A percentile compares a stretch with the other conserved stretches of the same genome.
Evolutionary conservation across 805 yeast genomes (phyloP).

Genomic region (Nakazawaea anatomiae): DNA sequence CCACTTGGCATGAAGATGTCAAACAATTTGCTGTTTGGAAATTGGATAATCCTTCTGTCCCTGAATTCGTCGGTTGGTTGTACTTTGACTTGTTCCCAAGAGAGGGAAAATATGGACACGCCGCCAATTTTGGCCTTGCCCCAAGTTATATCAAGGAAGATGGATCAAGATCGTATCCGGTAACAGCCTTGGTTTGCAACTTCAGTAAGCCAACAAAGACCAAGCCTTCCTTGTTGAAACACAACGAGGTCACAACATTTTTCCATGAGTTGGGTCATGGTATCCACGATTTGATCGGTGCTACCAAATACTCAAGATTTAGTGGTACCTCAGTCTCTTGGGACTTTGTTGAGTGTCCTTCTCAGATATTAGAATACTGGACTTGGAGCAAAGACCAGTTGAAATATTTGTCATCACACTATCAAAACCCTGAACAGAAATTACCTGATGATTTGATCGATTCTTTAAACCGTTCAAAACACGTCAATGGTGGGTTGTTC

Average conservation of each 20-base stretch:
- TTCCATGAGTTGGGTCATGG: conserved; percentile 93
- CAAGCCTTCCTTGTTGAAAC: conserved; percentile 72
- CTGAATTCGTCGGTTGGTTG: conserved; percentile 70
- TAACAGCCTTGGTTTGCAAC: conserved; percentile 77
- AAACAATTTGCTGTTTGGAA: conserved; percentile 69
- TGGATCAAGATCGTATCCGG: conserved; percentile 54
- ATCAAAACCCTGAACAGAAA: conserved; percentile 45
- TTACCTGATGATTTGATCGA: conserved; percentile 53
- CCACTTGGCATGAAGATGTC: conserved; percentile 78
- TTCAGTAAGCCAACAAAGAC: conserved; percentile 67
- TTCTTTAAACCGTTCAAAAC: conserved; percentile 57
- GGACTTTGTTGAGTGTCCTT: conserved; percentile 90
- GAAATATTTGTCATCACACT: conserved; percentile 58
- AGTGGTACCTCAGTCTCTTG: conserved; percentile 75
- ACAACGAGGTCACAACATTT: conserved; percentile 73
- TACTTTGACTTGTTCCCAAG: conserved; percentile 82
- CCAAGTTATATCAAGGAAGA: conserved; percentile 50
- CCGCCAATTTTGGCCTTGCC: conserved; percentile 70
- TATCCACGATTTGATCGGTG: conserved; percentile 69
- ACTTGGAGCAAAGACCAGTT: conserved; percentile 70
- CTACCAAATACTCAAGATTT: conserved; percentile 59
- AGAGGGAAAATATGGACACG: conserved; percentile 83
- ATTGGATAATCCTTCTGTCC: conserved; percentile 39
- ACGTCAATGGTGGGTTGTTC: conserved; percentile 69
- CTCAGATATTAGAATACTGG: conserved; percentile 86